Conservation (phyloP, 768 basidiomycete species). For the Dentipellis fragilis region DNA sequence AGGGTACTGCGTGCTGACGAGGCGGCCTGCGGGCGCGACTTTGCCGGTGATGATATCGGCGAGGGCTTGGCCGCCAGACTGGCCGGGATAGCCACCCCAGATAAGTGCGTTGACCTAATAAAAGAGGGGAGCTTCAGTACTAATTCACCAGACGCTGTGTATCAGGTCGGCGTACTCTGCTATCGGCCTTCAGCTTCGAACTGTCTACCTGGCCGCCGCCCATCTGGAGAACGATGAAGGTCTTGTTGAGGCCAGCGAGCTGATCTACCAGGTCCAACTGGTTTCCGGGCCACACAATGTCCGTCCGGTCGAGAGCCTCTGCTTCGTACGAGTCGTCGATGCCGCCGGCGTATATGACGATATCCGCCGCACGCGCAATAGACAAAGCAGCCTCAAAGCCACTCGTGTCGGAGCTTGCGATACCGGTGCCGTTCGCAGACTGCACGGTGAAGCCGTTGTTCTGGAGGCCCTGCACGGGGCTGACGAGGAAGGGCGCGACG, state of each 20-base stretch:
- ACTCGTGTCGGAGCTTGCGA: slow-evolving; percentile 27
- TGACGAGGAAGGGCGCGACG: slow-evolving; percentile 43
- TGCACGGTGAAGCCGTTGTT: slow-evolving; percentile 37
- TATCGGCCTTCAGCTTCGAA: slow-evolving; percentile 32
- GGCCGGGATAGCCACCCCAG: slow-evolving; percentile 51
- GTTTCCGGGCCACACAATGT: slow-evolving; percentile 44
- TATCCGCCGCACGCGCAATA: slow-evolving; percentile 39
- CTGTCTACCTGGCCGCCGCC: slow-evolving; percentile 50
- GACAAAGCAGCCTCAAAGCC: slow-evolving; percentile 43
- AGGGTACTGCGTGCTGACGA: slow-evolving; percentile 45
- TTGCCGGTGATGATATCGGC: slow-evolving; percentile 44
- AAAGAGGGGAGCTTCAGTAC: not conserved
- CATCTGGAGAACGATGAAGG: slow-evolving; percentile 43
- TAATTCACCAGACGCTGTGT: not conserved
- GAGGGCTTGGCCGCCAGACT: slow-evolving; percentile 43
- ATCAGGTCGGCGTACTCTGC: slow-evolving; percentile 17
- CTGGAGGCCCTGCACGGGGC: slow-evolving; percentile 38
- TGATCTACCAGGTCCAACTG: slow-evolving; percentile 40
- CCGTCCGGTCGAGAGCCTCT: slow-evolving; percentile 36
- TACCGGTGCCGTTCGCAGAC: slow-evolving; percentile 32
- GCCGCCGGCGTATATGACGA: slow-evolving; percentile 43
- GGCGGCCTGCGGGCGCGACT: slow-evolving; percentile 43
- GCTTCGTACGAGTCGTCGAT: slow-evolving; percentile 40
- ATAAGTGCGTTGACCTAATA: slow-evolving; percentile 42
- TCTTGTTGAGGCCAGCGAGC: slow-evolving; percentile 37